Base-by-base conservation (phyloP, 306 rosid genomes). In the Cucurbita maxima region DNA sequence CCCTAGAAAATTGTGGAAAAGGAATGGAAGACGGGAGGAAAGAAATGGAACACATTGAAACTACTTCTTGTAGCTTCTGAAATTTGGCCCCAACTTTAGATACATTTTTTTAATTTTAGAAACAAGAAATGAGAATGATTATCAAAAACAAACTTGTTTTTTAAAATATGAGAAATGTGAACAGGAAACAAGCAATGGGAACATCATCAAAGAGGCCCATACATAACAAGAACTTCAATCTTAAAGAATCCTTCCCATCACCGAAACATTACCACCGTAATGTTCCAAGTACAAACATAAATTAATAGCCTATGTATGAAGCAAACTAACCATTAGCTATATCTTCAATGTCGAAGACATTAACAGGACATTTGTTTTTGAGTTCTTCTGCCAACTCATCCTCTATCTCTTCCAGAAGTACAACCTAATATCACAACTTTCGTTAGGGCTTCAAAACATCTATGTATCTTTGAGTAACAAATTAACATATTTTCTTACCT, bases 301-400 rank as follows among this genome's bases (percentile, higher is more conserved):
- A 37, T 25, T 11, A 19, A 78, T 52, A 45, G 53, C 61, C 53
- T 70, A 67, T 71, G 58, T 70, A 51, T 34, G 38, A 44, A 66
- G 38, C 2, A 71, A 76, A 40, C 43, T 79, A 76, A 94, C 98
- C 98, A 13, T 86, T 76, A 80, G 87, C 96, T 80, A 90, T 75
- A 72, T 94, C 98, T 86, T 94, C 98, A 70, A 94, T 90, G 83
- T 90, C 98, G 76, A 90, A 89, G 41, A 94, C 96, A 22, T 82
- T 77, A 69, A 78, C 88, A 41, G 96, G 96, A 75, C 98, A 94
- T 61, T 84, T 90, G 8, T 75, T 74, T 76, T 77, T 76, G 56
- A 94, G 89, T 77, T 87, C 87, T 73, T 83, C 96, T 8, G 98
- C 98, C 43, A 73, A 47, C 76, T 90, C 86, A 58, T 81, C 88